These are phyloP conservation scores for Prunus fruticosa DNA, from an alignment of 306 rosid species.

Conservation along the genomic window DNA sequence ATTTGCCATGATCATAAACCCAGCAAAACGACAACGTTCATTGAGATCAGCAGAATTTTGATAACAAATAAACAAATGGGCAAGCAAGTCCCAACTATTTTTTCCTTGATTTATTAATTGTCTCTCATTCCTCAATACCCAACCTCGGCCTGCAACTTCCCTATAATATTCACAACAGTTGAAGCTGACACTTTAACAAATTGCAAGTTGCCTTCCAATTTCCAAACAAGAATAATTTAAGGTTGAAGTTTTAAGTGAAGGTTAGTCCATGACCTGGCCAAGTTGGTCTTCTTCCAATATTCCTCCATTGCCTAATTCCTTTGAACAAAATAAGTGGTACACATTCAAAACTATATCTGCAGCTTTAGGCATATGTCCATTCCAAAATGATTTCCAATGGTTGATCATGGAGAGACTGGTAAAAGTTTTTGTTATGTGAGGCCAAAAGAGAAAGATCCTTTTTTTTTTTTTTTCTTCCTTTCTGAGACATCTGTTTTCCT, in stretches of 20 bases:
- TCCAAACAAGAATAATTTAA: neutral
- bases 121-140: neutral
- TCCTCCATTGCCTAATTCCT: neutral
- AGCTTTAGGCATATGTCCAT: neutral
- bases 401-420: neutral
- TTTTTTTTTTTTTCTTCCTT: neutral
- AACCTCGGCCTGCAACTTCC: slow-evolving; percentile 3
- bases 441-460: neutral
- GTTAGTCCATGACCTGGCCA: neutral
- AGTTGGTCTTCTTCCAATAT: neutral
- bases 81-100: neutral
- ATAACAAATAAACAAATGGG: neutral
- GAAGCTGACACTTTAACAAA: neutral
- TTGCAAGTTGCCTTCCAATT: slow-evolving; percentile 1
- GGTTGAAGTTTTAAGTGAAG: neutral
- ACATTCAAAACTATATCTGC: neutral
- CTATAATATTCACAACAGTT: neutral
- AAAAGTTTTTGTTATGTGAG: neutral
- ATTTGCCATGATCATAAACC: neutral
- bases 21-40: neutral
- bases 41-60: neutral
- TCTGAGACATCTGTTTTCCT: neutral
- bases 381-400: neutral
- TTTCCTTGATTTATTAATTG: neutral
- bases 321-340: neutral